Evolutionary conservation across 352 stramenopile species (phyloP).

Genomic region (Phytophthora citrophthora): DNA sequence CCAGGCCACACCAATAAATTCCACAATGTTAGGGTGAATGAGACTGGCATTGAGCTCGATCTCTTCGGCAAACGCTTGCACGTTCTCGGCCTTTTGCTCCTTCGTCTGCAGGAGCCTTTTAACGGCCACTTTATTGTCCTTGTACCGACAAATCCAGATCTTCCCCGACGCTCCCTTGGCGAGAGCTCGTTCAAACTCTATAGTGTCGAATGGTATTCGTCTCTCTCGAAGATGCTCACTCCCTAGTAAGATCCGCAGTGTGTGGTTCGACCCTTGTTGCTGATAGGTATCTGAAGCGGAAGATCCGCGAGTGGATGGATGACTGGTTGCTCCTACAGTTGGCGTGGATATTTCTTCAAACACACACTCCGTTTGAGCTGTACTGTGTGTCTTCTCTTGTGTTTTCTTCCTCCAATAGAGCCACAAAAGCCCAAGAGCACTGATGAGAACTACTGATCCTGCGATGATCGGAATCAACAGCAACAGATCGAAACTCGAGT

Average conservation of each 20-base stretch:
- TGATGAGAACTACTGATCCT: background rate
- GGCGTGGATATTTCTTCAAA: background rate
- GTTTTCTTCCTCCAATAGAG: background rate
- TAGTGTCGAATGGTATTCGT: conserved; percentile 10
- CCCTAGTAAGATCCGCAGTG: conserved; percentile 13
- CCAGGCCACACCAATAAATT: conserved; percentile 60
- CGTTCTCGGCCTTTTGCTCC: conserved; percentile 24
- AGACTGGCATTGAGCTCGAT: conserved; percentile 56
- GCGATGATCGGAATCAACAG: conserved; percentile 5
- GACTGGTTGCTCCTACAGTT: background rate
- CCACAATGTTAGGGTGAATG: conserved; percentile 51
- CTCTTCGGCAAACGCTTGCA: conserved; percentile 49
- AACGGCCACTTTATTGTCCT: conserved; percentile 42
- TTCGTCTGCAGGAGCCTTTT: conserved; percentile 43
- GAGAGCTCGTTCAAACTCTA: conserved; percentile 12
- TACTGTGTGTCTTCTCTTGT: background rate
- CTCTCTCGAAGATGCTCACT: conserved; percentile 11
- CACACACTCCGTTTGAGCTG: background rate
- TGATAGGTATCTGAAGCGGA: background rate
- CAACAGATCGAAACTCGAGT: background rate
- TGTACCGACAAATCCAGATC: conserved; percentile 55
- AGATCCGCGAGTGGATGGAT: background rate
- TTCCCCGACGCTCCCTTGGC: conserved; percentile 39
- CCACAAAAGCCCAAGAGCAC: background rate
- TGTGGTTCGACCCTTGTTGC: conserved; percentile 5